phyloP scores from a whole-genome alignment of 805 yeast genomes.

The Candida suzukii region DNA sequence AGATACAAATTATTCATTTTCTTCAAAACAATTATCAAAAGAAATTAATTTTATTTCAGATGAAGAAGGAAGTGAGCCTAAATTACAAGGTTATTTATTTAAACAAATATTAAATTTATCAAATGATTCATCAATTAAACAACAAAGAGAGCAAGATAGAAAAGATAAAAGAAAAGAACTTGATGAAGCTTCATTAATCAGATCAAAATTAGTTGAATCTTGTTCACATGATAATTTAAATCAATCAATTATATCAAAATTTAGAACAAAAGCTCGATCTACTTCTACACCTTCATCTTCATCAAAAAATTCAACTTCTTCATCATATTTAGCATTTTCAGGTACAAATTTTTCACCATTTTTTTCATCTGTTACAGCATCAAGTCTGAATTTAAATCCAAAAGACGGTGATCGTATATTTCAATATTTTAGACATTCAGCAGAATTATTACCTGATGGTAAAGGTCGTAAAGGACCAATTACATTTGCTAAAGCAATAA shows the following conservation, averaged over 20 bases:
- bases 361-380: no score
- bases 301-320: not conserved
- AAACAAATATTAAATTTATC: not conserved
- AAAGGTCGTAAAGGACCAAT: no score
- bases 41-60: not conserved
- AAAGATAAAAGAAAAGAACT: constrained; percentile 6
- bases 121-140: not conserved
- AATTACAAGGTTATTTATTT: not conserved
- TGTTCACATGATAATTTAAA: constrained; percentile 4
- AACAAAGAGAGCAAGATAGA: constrained; percentile 4
- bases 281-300: no score
- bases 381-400: no score
- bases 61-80: not conserved
- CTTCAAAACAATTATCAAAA: not conserved
- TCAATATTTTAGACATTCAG: no score
- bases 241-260: constrained; percentile 7
- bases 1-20: not conserved
- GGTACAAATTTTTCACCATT: no score
- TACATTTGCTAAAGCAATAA: no score
- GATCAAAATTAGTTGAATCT: constrained; percentile 3
- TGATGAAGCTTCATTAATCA: constrained; percentile 4
- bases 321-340: no score
- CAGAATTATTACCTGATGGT: no score
- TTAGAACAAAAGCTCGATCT: constrained; percentile 8
- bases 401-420: no score